Percentiles rank a stretch among this genome's conserved stretches.
phyloP scores from a whole-genome alignment of 129 eudicot species.

The Centella asiatica region DNA sequence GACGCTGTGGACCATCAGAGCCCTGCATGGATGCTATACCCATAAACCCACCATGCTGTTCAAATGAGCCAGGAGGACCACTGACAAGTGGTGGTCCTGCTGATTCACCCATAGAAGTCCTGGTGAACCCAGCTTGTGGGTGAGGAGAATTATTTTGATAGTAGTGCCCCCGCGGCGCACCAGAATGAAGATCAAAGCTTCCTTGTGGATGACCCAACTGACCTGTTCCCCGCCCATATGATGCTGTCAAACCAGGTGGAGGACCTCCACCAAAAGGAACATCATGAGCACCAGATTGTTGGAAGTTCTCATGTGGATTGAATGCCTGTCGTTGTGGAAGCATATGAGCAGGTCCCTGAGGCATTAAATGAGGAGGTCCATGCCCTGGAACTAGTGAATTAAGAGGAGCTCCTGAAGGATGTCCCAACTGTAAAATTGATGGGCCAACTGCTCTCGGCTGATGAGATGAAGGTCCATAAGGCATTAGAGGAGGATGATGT shows the following conservation, averaged over 20 bases:
- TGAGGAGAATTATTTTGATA: conserved; percentile 22
- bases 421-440: conserved; percentile 14
- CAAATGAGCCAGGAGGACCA: conserved; percentile 26
- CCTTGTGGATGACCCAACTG: conserved; percentile 23
- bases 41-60: conserved; percentile 22
- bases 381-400: conserved; percentile 34
- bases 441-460: conserved; percentile 34
- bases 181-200: conserved; percentile 28
- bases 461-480: conserved; percentile 31
- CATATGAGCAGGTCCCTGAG: conserved; percentile 44
- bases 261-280: conserved; percentile 21
- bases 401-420: conserved; percentile 22
- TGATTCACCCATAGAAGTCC: conserved; percentile 30
- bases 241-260: conserved; percentile 19
- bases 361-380: conserved; percentile 27
- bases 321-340: conserved; percentile 34
- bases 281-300: conserved; percentile 31
- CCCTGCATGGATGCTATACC: conserved; percentile 36
- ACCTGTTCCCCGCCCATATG: conserved; percentile 26
- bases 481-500: conserved; percentile 22
- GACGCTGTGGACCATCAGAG: conserved; percentile 36
- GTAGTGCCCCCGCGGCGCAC: conserved; percentile 20
- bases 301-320: conserved; percentile 33
- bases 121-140: conserved; percentile 20
- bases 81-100: conserved; percentile 26